These are phyloP conservation scores for Trypanosoma theileri DNA, from an alignment of 208 protist genomes.

Conservation along the genomic window DNA sequence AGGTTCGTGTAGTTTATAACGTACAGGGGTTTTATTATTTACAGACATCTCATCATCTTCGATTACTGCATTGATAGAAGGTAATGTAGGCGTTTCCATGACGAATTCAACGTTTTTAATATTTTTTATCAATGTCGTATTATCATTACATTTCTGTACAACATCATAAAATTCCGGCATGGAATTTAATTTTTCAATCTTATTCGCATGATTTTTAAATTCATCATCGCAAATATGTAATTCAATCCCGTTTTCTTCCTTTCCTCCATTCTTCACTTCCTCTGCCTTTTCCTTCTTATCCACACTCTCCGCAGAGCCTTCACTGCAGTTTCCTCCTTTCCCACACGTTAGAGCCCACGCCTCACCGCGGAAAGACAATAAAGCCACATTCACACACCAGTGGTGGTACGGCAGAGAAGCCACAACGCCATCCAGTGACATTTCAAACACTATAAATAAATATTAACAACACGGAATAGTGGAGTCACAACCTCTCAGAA, in stretches of 20 bases:
- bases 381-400: constrained; percentile 77
- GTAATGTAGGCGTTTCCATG: constrained; percentile 13
- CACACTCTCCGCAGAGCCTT: background rate
- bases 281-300: background rate
- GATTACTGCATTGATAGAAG: background rate
- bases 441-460: constrained; percentile 7
- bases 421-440: background rate
- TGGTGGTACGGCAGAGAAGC: constrained; percentile 13
- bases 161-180: constrained; percentile 3
- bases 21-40: background rate
- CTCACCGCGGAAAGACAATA: constrained; percentile 78
- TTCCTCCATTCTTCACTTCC: background rate
- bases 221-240: constrained; percentile 11
- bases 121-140: constrained; percentile 49
- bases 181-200: background rate
- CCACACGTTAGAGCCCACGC: constrained; percentile 52
- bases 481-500: no score
- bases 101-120: constrained; percentile 76
- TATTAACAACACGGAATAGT: no score
- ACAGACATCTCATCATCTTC: constrained; percentile 1
- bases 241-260: no score
- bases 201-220: background rate
- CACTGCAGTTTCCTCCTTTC: background rate
- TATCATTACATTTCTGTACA: constrained; percentile 30
- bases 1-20: constrained; percentile 39